A percentile compares a stretch with the other conserved stretches of the same genome.
Evolutionary conservation across 2,329 filamentous ascomycete genomes (phyloP).

Genomic region (Xylariaceae sp.): DNA sequence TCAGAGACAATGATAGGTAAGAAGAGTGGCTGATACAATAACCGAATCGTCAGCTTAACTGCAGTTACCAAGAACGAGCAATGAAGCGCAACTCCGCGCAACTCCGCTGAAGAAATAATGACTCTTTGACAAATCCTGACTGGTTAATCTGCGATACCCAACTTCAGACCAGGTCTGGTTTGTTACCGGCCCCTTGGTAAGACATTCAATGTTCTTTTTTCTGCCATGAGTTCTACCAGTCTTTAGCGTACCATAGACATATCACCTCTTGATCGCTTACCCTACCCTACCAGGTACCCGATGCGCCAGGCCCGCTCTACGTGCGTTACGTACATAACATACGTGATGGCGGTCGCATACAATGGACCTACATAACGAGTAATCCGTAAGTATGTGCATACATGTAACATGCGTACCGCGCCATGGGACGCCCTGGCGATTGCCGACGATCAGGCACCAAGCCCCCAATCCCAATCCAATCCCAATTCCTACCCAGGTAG

Average conservation of each 20-base stretch:
- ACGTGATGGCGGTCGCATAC: background rate
- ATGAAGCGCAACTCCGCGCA: too few relatives aligned
- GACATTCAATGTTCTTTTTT: background rate
- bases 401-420: too few relatives aligned
- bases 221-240: background rate
- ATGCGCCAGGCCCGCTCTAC: background rate
- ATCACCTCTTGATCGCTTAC: too few relatives aligned
- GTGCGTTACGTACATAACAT: background rate
- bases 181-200: background rate
- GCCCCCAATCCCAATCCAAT: background rate
- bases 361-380: background rate
- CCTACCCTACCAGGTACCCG: background rate
- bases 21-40: too few relatives aligned
- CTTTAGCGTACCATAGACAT: background rate
- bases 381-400: too few relatives aligned
- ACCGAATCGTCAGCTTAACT: too few relatives aligned
- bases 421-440: background rate
- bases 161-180: background rate
- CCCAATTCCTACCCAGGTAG: too few relatives aligned
- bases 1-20: too few relatives aligned
- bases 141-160: too few relatives aligned
- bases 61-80: too few relatives aligned
- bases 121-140: too few relatives aligned
- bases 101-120: too few relatives aligned
- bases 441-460: background rate